Evolutionary conservation across 805 yeast genomes (phyloP), one percentile per base, ranked within the genome.

Genomic region (Metschnikowia gruessii): DNA sequence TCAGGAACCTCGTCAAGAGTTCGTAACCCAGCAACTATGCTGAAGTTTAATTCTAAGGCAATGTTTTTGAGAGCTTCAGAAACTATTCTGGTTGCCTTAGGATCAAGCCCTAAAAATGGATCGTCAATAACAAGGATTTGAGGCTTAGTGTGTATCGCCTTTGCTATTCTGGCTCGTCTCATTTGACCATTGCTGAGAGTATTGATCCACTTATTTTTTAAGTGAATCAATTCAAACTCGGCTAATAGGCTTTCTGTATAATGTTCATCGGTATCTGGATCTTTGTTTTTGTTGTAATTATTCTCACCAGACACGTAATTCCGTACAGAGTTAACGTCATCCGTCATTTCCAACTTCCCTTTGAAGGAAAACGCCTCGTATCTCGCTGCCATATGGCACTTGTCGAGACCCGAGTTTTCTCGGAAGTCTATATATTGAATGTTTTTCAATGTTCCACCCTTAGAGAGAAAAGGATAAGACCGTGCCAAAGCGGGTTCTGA

Each of bases 171-270:
- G 0, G 97, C 96, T 42, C 99, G 73, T 56, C 99, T 75, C 62
- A 87, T 82, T 64, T 94, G 99, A 0, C 99, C 99, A 63, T 94
- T 94, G 63, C 96, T 87, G 37, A 94, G 69, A 0, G 92, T 87
- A 62, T 88, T 87, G 29, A 87, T 80, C 89, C 95, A 92, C 49
- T 88, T 78, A 45, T 80, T 74, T 44, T 79, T 72, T 40, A 90
- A 63, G 0, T 78, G 82, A 5, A 62, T 64, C 49, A 92, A 68
- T 40, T 78, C 71, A 46, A 94, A 74, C 24, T 68, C 65, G 3
- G 69, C 62, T 9, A 86, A 57, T 17, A 85, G 66, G 1, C 60
- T 53, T 1, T 69, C 63, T 9, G 82, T 70, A 29, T 71, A 62
- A 0, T 56, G 58, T 28, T 59, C 51, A 45, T 77, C 69, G 3